Base-by-base conservation (phyloP, 768 basidiomycete genomes). In the Leccinum truebloodii region DNA sequence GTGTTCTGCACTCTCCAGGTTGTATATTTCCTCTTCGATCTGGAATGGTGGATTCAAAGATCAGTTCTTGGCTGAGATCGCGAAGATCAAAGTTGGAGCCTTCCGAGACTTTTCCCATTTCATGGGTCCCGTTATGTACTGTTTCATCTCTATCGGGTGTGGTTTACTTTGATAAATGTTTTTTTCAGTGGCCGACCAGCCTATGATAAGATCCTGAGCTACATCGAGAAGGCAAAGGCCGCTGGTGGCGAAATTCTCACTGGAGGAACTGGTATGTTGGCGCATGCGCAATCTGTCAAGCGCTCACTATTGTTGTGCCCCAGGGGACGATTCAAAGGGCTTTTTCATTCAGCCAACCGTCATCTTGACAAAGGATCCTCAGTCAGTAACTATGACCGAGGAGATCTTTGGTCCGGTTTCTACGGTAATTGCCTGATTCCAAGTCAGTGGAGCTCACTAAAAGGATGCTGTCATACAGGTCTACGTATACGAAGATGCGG, bases 331-430 rank as follows among this genome's bases (percentile, higher is more conserved):
- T 73, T 94, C 93, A 24, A 92, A 86, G 69, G 97, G 97, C 8
- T 99, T 86, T 82, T 98, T 89, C 75, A 80, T 99, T 60, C 86
- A 95, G 73, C 97, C 97, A 4, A 99, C 97, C 8, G 86, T 98
- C 59, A 95, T 99, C 68, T 76, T 93, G 61, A 96, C 89, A 67
- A 90, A 91, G 70, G 93, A 98, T 72, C 94, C 97, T 44, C 85
- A 85, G 61, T 90, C 87, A 2, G 75, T 95, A 49, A 95, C 95
- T 2, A 92, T 99, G 86, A 84, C 83, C 7, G 92, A 98, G 65
- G 97, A 99, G 77, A 92, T 99, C 68, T 98, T 99, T 68, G 97
- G 97, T 1, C 97, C 97, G 26, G 95, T 98, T 37, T 68, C 98
- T 55, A 96, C 95, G 37, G 93, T 92, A 69, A 63, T 41, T 64